Base-by-base conservation (phyloP, 2,329 filamentous ascomycete species). In the Fusarium pseudograminearum region DNA sequence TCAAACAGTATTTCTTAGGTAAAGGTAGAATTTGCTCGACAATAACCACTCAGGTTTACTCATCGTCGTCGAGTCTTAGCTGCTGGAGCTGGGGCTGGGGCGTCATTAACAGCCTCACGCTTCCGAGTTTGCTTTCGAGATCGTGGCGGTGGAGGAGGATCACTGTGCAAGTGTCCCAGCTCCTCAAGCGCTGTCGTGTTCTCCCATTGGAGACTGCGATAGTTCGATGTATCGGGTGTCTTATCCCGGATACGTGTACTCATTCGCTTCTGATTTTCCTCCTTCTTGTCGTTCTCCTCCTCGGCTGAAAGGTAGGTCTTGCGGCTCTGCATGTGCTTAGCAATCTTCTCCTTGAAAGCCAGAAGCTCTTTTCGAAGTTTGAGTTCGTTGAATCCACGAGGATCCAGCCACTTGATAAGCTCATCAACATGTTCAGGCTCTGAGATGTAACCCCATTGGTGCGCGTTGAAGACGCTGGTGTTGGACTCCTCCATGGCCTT, bases 361-460 rank as follows among this genome's bases (percentile, higher is more conserved):
- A 91, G 83, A 6, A 99, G 86, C 78, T 98, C 95, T 80, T 98
- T 98, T 65, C 91, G 89, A 51, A 99, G 84, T 76, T 93, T 94
- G 67, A 91, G 82, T 80, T 99, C 96, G 69, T 97, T 94, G 69
- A 91, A 85, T 2, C 96, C 96, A 18, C 93, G 91, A 15, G 90
- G 87, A 76, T 99, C 95, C 7, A 99, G 86, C 94, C 96, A 99
- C 54, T 87, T 87, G 66, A 98, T 89, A 20, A 99, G 86, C 54
- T 87, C 87, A 65, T 96, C 92, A 7, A 99, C 81, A 38, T 92
- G 87, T 50, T 91, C 89, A 0, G 93, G 89, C 14, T 96, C 91
- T 38, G 95, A 92, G 73, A 93, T 94, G 80, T 93, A 99, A 14
- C 92, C 96, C 94, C 96, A 99, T 78, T 98, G 91, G 15, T 83